Conservation (phyloP, 2,329 filamentous ascomycete genomes). For the Claviceps sp. region DNA sequence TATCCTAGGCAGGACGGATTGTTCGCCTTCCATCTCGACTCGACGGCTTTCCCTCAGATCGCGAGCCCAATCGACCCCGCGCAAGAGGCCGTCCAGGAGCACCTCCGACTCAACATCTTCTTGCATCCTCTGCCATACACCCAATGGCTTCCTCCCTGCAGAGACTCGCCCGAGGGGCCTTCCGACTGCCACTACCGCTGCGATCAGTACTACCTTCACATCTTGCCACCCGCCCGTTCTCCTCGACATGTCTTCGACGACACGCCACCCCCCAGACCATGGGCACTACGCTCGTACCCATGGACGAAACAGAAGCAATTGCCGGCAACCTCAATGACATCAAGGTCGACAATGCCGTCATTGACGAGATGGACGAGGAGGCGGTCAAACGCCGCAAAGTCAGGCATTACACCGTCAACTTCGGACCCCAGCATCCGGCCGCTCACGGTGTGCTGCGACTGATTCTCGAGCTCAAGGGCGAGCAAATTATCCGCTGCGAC, state of each 20-base stretch:
- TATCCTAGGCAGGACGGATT: slow-evolving; percentile 2
- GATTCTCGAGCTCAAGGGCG: slow-evolving; percentile 94
- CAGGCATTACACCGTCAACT: slow-evolving; percentile 98
- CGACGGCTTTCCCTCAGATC: slow-evolving; percentile 12
- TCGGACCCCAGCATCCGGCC: slow-evolving; percentile 94
- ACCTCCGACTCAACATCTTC: slow-evolving; percentile 13
- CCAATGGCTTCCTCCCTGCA: slow-evolving; percentile 55
- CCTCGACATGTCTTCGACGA: slow-evolving; percentile 48
- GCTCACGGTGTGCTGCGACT: slow-evolving; percentile 95
- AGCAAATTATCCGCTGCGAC: slow-evolving; percentile 93
- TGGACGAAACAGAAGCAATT: slow-evolving; percentile 41
- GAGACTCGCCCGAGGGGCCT: slow-evolving; percentile 59
- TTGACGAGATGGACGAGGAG: slow-evolving; percentile 34
- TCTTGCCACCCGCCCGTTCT: slow-evolving; percentile 44
- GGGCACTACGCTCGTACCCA: slow-evolving; percentile 50
- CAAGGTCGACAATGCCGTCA: slow-evolving; percentile 25
- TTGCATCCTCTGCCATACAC: slow-evolving; percentile 17
- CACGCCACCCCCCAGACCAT: slow-evolving; percentile 41
- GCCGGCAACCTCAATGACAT: slow-evolving; percentile 36
- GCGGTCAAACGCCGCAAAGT: slow-evolving; percentile 61
- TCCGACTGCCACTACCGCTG: slow-evolving; percentile 51
- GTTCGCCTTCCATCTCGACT: slow-evolving; percentile 3
- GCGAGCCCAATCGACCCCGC: slow-evolving; percentile 21
- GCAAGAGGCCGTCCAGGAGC: slow-evolving; percentile 22
- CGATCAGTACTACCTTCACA: slow-evolving; percentile 24